Base-by-base conservation (phyloP, 2,329 filamentous ascomycete species). In the Macroventuria anomochaeta region DNA sequence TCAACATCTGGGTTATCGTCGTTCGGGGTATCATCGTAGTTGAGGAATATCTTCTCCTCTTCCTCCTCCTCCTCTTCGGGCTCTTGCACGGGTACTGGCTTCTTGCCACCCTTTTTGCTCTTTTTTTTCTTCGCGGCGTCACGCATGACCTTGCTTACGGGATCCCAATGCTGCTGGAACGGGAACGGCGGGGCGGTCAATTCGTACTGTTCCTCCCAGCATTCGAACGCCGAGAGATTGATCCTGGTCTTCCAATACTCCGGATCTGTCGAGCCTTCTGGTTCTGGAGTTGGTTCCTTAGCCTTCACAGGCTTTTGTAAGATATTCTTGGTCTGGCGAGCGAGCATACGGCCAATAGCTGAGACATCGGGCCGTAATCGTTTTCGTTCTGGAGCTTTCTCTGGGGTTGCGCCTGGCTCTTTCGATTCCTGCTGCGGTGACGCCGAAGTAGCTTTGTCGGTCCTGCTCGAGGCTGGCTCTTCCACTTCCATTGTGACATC, bases 161-260 rank as follows among this genome's bases (percentile, higher is more conserved):
- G 83, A 73, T 96, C 91, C 93, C 93, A 97, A 39, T 90, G 84
- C 72, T 97, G 92, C 13, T 89, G 80, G 72, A 97, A 97, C 0
- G 93, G 93, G 67, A 96, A 97, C 0, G 93, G 90, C 0, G 93
- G 93, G 28, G 90, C 83, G 46, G 84, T 89, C 38, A 96, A 79
- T 26, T 83, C 77, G 26, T 67, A 65, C 3, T 72, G 69, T 40
- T 74, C 69, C n/a, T 89, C 82, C 57, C 86, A 85, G 74, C 93
- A 97, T 72, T 97, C 93, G 0, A 96, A 90, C 18, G 91, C 93
- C 20, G 84, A 83, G 56, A 96, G 85, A 10, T 79, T 82, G 55
- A 97, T 87, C 61, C 86, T 91, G 4, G 84, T 77, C 61, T 85
- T 85, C 93, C 93, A 97, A 18, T 84, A 81, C 25, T 89, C 81